Conservation (phyloP, 2,329 filamentous ascomycete genomes). For the Alternaria sp. region DNA sequence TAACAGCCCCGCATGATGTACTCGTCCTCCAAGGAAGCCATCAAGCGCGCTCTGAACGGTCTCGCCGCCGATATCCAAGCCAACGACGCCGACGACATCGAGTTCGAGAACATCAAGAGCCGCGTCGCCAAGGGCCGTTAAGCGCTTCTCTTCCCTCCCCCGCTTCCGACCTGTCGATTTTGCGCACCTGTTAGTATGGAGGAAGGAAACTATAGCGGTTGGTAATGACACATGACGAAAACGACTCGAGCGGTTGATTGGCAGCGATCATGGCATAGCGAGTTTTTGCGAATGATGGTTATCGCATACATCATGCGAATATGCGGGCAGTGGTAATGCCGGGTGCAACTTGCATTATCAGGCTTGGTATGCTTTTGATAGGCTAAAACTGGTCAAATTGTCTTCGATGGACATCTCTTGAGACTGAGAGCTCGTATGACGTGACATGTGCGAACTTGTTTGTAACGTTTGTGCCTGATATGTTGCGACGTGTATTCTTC, state of each 20-base stretch:
- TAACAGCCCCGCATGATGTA: conserved; percentile 85
- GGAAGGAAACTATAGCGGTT: conserved; percentile 22
- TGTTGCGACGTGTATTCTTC: background rate
- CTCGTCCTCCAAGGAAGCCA: conserved; percentile 85
- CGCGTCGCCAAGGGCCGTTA: conserved; percentile 62
- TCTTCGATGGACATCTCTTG: conserved; percentile 30
- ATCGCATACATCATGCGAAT: conserved; percentile 17
- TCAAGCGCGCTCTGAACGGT: conserved; percentile 80
- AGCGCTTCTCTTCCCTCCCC: conserved; percentile 21
- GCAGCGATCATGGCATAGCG: conserved; percentile 15
- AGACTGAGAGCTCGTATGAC: conserved; percentile 9
- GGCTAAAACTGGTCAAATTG: conserved; percentile 33
- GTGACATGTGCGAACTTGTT: conserved; percentile 2
- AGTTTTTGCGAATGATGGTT: conserved; percentile 18
- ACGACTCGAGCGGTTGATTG: conserved; percentile 20
- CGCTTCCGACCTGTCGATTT: conserved; percentile 22
- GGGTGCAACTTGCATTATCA: conserved; percentile 21
- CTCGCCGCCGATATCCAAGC: conserved; percentile 81
- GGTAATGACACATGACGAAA: conserved; percentile 28
- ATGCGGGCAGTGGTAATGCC: conserved; percentile 16
- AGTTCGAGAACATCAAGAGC: conserved; percentile 73
- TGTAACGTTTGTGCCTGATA: background rate
- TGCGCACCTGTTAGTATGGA: conserved; percentile 26
- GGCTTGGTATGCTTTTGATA: conserved; percentile 22
- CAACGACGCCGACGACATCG: conserved; percentile 84